Base-by-base conservation (phyloP, 2,329 filamentous ascomycete species). In the Erysiphe neolycopersici region DNA sequence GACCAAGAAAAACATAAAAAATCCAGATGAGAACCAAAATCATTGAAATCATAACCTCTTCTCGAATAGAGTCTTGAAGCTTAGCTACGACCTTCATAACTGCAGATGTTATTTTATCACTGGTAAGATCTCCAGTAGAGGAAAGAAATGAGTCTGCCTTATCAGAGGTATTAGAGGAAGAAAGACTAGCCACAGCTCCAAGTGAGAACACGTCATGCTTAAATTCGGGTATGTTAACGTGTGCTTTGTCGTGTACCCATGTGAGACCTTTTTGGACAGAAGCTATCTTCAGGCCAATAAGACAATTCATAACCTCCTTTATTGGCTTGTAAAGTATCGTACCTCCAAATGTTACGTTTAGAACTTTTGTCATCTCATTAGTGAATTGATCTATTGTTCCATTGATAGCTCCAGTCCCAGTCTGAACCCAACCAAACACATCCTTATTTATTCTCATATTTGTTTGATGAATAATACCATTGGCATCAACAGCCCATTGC, bases 161-260 rank as follows among this genome's bases (percentile, higher is more conserved):
- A 11, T 64, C 64, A 50, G 79, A 71, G 50, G 79, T 70, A 44
- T 69, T 70, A 6, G 61, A 43, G 17, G 47, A 57, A 11, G 41
- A 16, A 46, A 76, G 61, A 33, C 68, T 69, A 39, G 68, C 65
- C 30, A 72, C 63, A 45, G 85, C 80, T 37, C 85, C 84, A 43
- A 76, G 63, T 46, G 81, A 87, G 61, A 95, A 92, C 1, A 79
- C 80, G 56, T 93, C 69, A 52, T 81, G 77, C 22, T 72, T 66
- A 47, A 95, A 74, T 43, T 71, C 61, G 0, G 89, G 89, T 52
- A 98, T 78, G 47, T 72, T 64, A 52, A 98, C 69, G 48, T 89
- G 71, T 3, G 89, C 83, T 56, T 95, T 65, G 51, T 95, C 77
- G 53, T 80, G 72, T 11, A 93, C 79, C 87, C 87, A 98, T 0